Base-by-base conservation (phyloP, 2,329 filamentous ascomycete genomes). In the Chaetomiaceae sp. region DNA sequence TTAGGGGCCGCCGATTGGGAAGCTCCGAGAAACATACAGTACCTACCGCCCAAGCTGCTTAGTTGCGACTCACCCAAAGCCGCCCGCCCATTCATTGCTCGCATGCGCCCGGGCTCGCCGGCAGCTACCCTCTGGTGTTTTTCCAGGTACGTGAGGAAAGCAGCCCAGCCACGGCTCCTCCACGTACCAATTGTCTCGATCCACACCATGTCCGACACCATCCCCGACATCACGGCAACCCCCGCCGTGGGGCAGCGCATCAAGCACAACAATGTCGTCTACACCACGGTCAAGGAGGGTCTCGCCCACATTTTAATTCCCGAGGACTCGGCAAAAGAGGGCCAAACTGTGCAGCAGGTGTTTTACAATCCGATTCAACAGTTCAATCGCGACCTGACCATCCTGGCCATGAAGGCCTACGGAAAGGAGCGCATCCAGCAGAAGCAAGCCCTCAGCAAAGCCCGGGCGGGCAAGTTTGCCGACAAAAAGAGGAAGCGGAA, bases 311-410 rank as follows among this genome's bases (percentile, higher is more conserved):
- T 84, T 40, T 66, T 81, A 38, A 76, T 79, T 16, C 80, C 77
- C 23, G 67, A 60, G 59, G 73, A 69, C 62, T 68, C 71, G 52
- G 67, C 67, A 6, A 70, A 75, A 52, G 79, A 82, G 63, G 74
- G 79, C 54, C 79, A 84, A 47, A 77, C 82, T 61, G 76, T 83
- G 34, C 80, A 85, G 61, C 87, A 92, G 63, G 95, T 99, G 51
- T 99, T 99, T 67, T 99, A 99, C 78, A 99, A 99, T 64, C 92
- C 94, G 0, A 96, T 99, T 50, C 94, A 99, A 68, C 94, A 99
- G 67, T 99, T 97, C 77, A 99, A 99, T 71, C 87, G 95, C 42
- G 94, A 99, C 67, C 72, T 99, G 60, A 96, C 90, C 56, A 89
- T 96, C 23, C 79, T 99, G 13, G 90, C 90, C 1, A 96, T 99